Conservation (phyloP, 2,329 filamentous ascomycete genomes). For the Arthrocladium fulminans region DNA sequence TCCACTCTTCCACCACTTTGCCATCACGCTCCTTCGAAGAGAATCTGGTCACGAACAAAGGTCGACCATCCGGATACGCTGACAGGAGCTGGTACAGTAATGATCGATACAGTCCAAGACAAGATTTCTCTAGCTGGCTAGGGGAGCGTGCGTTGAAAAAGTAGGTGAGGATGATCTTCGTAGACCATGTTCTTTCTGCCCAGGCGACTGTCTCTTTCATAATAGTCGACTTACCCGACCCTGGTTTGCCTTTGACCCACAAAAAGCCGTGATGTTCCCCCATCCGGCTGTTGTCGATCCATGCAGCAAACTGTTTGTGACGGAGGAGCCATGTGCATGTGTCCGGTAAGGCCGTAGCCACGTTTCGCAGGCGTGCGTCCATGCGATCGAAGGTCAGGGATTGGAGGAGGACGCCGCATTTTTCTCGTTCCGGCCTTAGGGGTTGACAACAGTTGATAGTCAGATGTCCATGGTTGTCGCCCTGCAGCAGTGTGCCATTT, state of each 20-base stretch:
- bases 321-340: conserved; percentile 38
- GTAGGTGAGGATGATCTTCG: conserved; percentile 31
- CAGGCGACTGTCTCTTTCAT: conserved; percentile 34
- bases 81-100: conserved; percentile 40
- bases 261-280: conserved; percentile 2
- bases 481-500: background rate
- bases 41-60: conserved; percentile 5
- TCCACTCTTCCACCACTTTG: conserved; percentile 6
- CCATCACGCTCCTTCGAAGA: conserved; percentile 4
- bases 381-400: background rate
- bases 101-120: conserved; percentile 43
- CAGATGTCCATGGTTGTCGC: background rate
- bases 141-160: conserved; percentile 43
- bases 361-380: conserved; percentile 28
- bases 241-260: conserved; percentile 30
- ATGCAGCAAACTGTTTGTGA: conserved; percentile 28
- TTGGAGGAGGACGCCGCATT: background rate
- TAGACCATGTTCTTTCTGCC: conserved; percentile 5
- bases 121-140: conserved; percentile 35
- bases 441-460: background rate
- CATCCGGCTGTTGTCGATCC: conserved; percentile 26
- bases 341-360: conserved; percentile 29
- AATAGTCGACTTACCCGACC: conserved; percentile 35
- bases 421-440: background rate
- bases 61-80: background rate